Conservation (phyloP, 495 filamentous ascomycete species). For the Trichoderma parareesei region DNA sequence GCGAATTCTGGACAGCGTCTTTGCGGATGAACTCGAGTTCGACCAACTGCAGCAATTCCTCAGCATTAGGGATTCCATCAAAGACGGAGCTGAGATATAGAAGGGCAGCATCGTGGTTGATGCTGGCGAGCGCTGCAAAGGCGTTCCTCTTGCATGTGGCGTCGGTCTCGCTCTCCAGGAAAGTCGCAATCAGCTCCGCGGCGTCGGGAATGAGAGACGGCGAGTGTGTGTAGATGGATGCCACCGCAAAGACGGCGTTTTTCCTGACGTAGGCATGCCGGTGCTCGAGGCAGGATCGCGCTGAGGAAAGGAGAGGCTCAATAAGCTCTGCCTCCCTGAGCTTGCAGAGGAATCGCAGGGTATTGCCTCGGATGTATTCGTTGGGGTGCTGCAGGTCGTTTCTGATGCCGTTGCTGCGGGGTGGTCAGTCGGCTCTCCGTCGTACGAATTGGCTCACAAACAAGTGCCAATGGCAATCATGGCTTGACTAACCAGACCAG, state of each 20-base stretch:
- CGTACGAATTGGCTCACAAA: not conserved
- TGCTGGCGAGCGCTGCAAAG: conserved; percentile 81
- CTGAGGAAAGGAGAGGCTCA: conserved; percentile 88
- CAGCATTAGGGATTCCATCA: conserved; percentile 86
- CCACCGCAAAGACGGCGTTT: conserved; percentile 90
- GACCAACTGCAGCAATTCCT: conserved; percentile 87
- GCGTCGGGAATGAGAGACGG: conserved; percentile 92
- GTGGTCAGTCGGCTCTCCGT: conserved; percentile 15
- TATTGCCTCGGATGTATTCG: conserved; percentile 96
- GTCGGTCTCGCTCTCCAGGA: conserved; percentile 88
- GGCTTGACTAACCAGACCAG: conserved; percentile 74
- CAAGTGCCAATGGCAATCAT: not conserved
- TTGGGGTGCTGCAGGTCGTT: conserved; percentile 97
- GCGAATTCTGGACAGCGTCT: conserved; percentile 88
- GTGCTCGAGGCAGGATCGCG: conserved; percentile 85
- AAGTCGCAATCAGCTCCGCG: conserved; percentile 81
- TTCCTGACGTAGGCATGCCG: conserved; percentile 97
- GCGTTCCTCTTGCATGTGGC: conserved; percentile 97
- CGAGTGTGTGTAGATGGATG: conserved; percentile 87
- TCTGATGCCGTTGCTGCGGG: conserved; percentile 82
- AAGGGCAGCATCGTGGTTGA: conserved; percentile 87
- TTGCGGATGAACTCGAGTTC: conserved; percentile 96
- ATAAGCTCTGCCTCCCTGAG: conserved; percentile 92
- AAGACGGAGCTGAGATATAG: conserved; percentile 88
- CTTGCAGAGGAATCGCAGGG: conserved; percentile 93